Evolutionary conservation across 176 grass and related monocot species (phyloP), one percentile per base, ranked within the genome.

Genomic region (Juncus inflexus): DNA sequence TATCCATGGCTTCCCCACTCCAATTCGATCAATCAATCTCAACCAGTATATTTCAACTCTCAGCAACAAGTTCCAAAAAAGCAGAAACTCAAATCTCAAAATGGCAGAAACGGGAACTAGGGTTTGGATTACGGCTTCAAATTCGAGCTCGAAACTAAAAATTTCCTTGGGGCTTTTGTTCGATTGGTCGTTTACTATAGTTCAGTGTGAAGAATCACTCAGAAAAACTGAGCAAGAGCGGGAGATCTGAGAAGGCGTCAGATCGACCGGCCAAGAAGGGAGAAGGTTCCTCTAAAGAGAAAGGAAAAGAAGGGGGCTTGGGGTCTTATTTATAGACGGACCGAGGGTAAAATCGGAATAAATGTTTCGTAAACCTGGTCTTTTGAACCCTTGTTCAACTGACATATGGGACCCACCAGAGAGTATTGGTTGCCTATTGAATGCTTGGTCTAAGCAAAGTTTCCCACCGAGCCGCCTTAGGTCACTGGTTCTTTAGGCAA

Each of bases 1-100:
- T 84, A 54, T 97, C 94, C 94, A 97, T 97, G 62, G 6, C 74
- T 38, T 13, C 40, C 42, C 15, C 13, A 37, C 61, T 9, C 3
- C 64, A 5, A 68, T 58, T 37, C 45, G 56, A 8, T 62, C 65
- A 54, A 52, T 61, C 55, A 65, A 65, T 37, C 56, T 35, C 11
- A 52, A 3, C 2, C 12, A 54, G 37, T 47, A 47, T 50, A 35
- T 51, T 70, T 85, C 80, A 78, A 75, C 69, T 78, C 81, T 78
- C 64, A 81, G 69, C 43, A 47, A 5, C 9, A 47, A 47, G 9
- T 47, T 9, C 4, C 43, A 47, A 47, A 47, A 47, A 5, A 47
- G 43, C 43, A 47, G 9, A 9, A 45, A 47, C 4, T 47, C 9
- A 47, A 5, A 47, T 2, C 2, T 2, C 1, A 9, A 47, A 47